Conservation (phyloP, 345 rosid genomes). For the Brassica rapa region DNA sequence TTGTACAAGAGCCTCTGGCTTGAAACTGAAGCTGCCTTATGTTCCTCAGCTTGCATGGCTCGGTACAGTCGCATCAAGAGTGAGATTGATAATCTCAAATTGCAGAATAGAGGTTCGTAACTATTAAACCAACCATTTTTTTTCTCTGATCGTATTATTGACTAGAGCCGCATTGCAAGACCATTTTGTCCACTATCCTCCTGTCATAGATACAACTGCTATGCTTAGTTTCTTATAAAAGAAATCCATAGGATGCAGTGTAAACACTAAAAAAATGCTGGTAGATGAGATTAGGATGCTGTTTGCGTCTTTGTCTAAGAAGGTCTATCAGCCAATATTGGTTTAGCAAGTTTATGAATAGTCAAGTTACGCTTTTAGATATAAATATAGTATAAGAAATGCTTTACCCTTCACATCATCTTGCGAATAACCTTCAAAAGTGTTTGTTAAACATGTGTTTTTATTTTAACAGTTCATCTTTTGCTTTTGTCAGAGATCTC, state of each 20-base stretch:
- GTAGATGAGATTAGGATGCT: constrained; percentile 5
- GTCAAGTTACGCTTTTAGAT: not conserved
- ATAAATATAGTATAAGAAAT: not conserved
- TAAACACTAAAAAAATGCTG: constrained; percentile 1
- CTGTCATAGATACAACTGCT: constrained; percentile 7
- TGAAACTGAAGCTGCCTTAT: constrained; percentile 93
- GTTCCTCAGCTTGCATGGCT: constrained; percentile 64
- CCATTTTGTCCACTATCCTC: constrained; percentile 5
- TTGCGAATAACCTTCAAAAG: not conserved
- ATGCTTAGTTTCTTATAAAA: not conserved
- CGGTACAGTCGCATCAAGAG: constrained; percentile 63
- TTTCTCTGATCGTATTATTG: constrained; percentile 3
- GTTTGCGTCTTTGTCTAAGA: not conserved
- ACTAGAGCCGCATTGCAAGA: constrained; percentile 14
- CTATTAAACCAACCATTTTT: not conserved
- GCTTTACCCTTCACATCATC: not conserved
- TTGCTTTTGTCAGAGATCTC: constrained; percentile 29
- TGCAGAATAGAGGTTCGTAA: constrained; percentile 47
- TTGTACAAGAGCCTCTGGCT: constrained; percentile 94
- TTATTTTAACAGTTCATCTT: not conserved
- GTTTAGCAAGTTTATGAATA: not conserved
- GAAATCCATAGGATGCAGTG: not conserved
- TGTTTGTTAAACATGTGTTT: not conserved
- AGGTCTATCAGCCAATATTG: not conserved
- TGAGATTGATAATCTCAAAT: constrained; percentile 53